Conservation (phyloP, 495 filamentous ascomycete genomes). For the Penicillium goetzii region DNA sequence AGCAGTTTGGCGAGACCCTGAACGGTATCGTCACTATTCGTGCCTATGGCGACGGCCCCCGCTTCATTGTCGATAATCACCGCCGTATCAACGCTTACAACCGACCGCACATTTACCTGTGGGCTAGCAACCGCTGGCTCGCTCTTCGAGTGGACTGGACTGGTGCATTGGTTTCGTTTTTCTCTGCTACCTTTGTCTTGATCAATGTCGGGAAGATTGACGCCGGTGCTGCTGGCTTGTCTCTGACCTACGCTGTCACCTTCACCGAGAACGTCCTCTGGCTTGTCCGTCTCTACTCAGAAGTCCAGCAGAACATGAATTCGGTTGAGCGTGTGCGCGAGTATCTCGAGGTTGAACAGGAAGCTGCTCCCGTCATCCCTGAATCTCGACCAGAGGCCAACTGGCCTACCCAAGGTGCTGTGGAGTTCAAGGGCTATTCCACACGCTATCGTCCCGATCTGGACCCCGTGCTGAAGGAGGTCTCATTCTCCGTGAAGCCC, state of each 20-base stretch:
- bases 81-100: constrained; percentile 85
- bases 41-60: constrained; percentile 91
- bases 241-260: constrained; percentile 95
- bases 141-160: constrained; percentile 88
- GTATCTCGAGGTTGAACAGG: constrained; percentile 95
- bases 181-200: constrained; percentile 90
- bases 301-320: constrained; percentile 99
- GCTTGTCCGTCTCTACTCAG: constrained; percentile 93
- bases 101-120: constrained; percentile 93
- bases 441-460: constrained; percentile 89
- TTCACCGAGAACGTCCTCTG: constrained; percentile 98
- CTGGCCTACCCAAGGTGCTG: constrained; percentile 86
- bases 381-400: constrained; percentile 73
- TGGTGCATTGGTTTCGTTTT: constrained; percentile 91
- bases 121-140: constrained; percentile 98
- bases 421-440: constrained; percentile 84
- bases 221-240: constrained; percentile 91
- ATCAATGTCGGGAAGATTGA: constrained; percentile 82
- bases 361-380: constrained; percentile 77
- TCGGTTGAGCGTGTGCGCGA: constrained; percentile 98
- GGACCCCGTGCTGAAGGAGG: constrained; percentile 78
- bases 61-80: constrained; percentile 94
- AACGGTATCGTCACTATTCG: constrained; percentile 97
- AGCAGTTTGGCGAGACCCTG: constrained; percentile 97
- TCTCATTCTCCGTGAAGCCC: constrained; percentile 84